Evolutionary conservation across 2,329 filamentous ascomycete species (phyloP), one percentile per base, ranked within the genome.

Genomic region (Fonsecaea monophora): DNA sequence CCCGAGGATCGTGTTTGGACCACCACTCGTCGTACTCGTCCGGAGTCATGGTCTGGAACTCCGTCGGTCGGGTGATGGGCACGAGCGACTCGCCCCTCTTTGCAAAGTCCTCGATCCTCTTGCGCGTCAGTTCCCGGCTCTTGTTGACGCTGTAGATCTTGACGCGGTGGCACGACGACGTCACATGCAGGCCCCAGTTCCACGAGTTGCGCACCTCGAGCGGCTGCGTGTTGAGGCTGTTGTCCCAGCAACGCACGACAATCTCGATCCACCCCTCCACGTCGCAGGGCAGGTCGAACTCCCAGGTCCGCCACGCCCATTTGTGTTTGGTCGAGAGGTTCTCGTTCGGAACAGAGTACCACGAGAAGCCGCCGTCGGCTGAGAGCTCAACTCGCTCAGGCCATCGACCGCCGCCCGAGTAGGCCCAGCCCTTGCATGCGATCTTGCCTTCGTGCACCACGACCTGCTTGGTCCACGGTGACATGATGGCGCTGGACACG

Each of bases 401-500:
- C 85, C 85, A 87, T 18, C 82, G 83, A 0, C 86, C 86, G 7
- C 85, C 85, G 0, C 85, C 85, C 0, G 82, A 85, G 65, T 87
- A 87, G 0, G 85, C 85, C 85, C 85, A 88, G 12, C 86, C 85
- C 56, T 82, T 83, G 68, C 85, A 79, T 70, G 90, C 87, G 63
- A 89, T 87, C 50, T 77, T 80, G 12, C 87, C 87, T 18, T 85
- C 81, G 72, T 89, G 87, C 0, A 89, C 77, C 42, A 88, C 81
- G 3, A 85, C 82, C n/a, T 88, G 83, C 71, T 87, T 87, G 21
- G 84, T 83, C 78, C 81, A 80, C 0, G 89, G 89, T 0, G 84
- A 80, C 85, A 90, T 90, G 71, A 90, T 90, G 21, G 88, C 89
- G 15, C 82, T 86, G 55, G 83, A 86, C 3, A 91, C 88, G 0